phyloP scores from a whole-genome alignment of 1,139 yeast species.

The Nakaseomyces bracarensis region DNA sequence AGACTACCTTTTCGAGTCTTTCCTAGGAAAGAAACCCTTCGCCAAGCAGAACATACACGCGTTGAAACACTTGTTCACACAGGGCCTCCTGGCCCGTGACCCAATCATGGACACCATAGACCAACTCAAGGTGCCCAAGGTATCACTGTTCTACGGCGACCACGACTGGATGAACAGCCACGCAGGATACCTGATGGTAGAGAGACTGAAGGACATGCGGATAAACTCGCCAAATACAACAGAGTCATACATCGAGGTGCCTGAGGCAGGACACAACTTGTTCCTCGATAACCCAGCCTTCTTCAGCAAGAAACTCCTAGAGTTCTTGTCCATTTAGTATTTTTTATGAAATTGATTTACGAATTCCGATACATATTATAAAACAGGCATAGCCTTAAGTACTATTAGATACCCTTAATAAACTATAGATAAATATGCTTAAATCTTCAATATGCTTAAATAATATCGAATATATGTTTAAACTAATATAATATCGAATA shows the following conservation, averaged over 20 bases:
- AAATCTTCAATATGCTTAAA: too few species aligned
- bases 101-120: slow-evolving; percentile 63
- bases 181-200: slow-evolving; percentile 52
- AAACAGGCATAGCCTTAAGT: too few species aligned
- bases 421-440: too few species aligned
- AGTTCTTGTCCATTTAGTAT: slow-evolving; percentile 35
- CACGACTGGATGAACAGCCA: slow-evolving; percentile 79
- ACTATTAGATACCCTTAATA: too few species aligned
- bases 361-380: too few species aligned
- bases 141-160: slow-evolving; percentile 66
- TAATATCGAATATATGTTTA: not conserved
- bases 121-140: slow-evolving; percentile 36
- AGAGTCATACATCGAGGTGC: slow-evolving; percentile 37
- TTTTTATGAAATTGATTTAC: too few species aligned
- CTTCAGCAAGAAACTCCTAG: slow-evolving; percentile 44
- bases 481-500: not conserved
- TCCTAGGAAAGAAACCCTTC: slow-evolving; percentile 21
- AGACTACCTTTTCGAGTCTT: slow-evolving; percentile 21
- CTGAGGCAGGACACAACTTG: slow-evolving; percentile 68
- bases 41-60: slow-evolving; percentile 34
- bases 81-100: slow-evolving; percentile 51
- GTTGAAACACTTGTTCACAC: slow-evolving; percentile 43
- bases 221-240: not conserved
- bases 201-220: slow-evolving; percentile 31
- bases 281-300: slow-evolving; percentile 65